A percentile compares a stretch with the other conserved stretches of the same genome.
These are phyloP conservation scores for Fusarium agapanthi DNA, from an alignment of 2,329 filamentous ascomycete genomes.

Conservation along the genomic window DNA sequence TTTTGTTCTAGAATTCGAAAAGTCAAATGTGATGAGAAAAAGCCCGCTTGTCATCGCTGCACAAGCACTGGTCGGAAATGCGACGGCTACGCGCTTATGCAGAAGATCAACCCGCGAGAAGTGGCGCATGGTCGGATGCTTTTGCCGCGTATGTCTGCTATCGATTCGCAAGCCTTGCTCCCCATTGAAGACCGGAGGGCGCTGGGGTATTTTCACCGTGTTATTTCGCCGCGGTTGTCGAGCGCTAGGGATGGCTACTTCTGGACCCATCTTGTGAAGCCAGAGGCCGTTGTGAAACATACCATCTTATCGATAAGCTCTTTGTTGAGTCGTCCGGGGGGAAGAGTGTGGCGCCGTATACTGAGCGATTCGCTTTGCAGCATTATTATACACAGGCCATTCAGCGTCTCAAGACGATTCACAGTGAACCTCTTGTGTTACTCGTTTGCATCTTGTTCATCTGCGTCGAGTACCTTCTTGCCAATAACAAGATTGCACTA, in stretches of 20 bases:
- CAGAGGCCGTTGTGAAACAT: conserved; percentile 5
- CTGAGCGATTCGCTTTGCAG: neutral
- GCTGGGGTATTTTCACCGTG: conserved; percentile 10
- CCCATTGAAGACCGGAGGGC: neutral
- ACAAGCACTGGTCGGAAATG: conserved; percentile 4
- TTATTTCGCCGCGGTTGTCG: conserved; percentile 4
- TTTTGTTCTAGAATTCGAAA: neutral
- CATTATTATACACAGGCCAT: conserved; percentile 22
- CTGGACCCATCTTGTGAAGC: conserved; percentile 20
- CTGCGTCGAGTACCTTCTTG: neutral
- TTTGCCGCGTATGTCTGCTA: neutral
- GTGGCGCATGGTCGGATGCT: neutral
- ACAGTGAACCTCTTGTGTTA: neutral
- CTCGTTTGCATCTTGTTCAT: conserved; percentile 12
- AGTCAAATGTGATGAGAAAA: conserved; percentile 4
- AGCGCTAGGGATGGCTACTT: conserved; percentile 11
- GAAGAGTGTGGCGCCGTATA: neutral
- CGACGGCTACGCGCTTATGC: neutral
- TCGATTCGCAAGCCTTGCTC: neutral
- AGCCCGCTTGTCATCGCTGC: neutral
- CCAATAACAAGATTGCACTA: neutral
- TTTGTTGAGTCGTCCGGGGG: neutral
- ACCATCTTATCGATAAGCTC: conserved; percentile 23
- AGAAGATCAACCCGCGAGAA: neutral
- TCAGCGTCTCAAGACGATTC: neutral